These are phyloP conservation scores for Botrytis deweyae DNA, from an alignment of 2,329 filamentous ascomycete species.

Conservation along the genomic window DNA sequence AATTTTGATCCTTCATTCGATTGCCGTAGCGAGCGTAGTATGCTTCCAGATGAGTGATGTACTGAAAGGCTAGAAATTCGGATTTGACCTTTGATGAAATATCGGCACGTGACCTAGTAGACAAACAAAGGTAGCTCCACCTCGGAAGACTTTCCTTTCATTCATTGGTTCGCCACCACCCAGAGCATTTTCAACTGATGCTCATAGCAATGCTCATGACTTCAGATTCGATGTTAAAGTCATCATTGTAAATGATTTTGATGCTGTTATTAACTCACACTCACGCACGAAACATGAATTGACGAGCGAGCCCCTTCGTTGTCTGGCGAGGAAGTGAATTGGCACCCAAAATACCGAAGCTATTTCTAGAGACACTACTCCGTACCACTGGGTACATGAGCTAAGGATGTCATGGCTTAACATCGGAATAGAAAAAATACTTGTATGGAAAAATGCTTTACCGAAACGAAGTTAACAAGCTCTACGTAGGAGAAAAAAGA, in stretches of 20 bases:
- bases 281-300: too few species aligned
- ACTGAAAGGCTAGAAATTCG: background rate
- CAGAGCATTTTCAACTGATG: background rate
- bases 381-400: background rate
- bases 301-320: background rate
- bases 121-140: background rate
- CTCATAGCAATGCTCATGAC: background rate
- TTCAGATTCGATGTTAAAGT: background rate
- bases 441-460: background rate
- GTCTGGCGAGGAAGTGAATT: background rate
- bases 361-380: background rate
- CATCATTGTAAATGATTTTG: background rate
- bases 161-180: background rate
- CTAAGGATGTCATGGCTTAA: background rate
- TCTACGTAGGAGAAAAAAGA: too few species aligned
- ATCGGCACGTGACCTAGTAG: background rate
- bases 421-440: background rate
- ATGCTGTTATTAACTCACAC: background rate
- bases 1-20: background rate
- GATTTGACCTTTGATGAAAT: background rate
- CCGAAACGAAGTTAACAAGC: background rate
- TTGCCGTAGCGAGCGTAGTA: background rate
- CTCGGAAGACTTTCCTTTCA: constrained; percentile 4
- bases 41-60: background rate
- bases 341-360: background rate